Percentiles rank a stretch among this genome's conserved stretches.
Evolutionary conservation across 371 early-diverging fungal species (phyloP).

Genomic region (Mucor indicus): DNA sequence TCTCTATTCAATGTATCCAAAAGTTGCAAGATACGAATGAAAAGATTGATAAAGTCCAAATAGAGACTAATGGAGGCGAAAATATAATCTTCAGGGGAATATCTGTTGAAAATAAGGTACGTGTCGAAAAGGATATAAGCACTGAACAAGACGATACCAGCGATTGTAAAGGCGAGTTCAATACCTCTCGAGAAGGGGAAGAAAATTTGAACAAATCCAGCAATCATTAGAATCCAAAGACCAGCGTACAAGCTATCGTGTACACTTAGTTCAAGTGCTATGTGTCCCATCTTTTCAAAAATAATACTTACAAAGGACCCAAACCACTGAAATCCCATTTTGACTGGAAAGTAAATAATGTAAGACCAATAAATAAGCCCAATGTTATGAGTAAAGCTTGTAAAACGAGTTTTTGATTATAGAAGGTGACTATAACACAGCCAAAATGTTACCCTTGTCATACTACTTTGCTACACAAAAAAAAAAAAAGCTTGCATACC

Average conservation of each 20-base stretch:
- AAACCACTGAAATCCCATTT: conserved; percentile 71
- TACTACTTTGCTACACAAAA: conserved; percentile 12
- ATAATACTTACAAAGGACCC: conserved; percentile 52
- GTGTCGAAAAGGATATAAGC: conserved; percentile 77
- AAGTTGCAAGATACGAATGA: conserved; percentile 69
- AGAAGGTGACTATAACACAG: conserved; percentile 48
- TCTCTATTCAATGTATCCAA: conserved; percentile 20
- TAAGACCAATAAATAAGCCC: conserved; percentile 70
- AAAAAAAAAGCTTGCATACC: conserved; percentile 25
- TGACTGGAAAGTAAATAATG: conserved; percentile 74
- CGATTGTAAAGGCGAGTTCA: conserved; percentile 63
- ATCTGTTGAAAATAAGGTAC: conserved; percentile 61
- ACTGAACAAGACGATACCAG: conserved; percentile 67
- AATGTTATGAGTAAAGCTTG: conserved; percentile 75
- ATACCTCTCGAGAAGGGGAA: conserved; percentile 64
- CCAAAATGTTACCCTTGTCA: neutral
- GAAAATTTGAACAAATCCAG: conserved; percentile 67
- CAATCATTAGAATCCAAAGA: conserved; percentile 58
- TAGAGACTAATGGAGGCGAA: conserved; percentile 74
- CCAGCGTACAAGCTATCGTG: conserved; percentile 57
- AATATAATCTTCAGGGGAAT: conserved; percentile 79
- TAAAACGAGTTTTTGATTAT: conserved; percentile 56
- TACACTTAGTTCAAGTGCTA: no score
- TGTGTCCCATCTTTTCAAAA: neutral
- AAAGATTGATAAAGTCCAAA: conserved; percentile 80